phyloP scores from a whole-genome alignment of 1,284 basidiomycete genomes.

The Inonotus hispidus region DNA sequence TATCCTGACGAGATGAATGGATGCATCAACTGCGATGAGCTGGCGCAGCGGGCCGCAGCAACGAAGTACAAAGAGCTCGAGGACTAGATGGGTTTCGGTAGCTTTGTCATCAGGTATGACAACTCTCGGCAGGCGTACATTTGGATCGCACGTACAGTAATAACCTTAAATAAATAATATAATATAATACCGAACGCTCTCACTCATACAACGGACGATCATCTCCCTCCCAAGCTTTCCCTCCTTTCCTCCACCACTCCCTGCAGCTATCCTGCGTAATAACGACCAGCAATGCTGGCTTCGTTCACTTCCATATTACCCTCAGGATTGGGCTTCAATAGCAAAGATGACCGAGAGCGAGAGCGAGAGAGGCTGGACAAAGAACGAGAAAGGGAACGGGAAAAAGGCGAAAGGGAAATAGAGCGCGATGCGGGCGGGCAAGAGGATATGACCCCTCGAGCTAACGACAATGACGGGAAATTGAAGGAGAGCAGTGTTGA shows the following conservation, averaged over 20 bases:
- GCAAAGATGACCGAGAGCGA: slow-evolving; percentile 12
- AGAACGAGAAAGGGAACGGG: neutral
- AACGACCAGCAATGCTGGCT: slow-evolving; percentile 4
- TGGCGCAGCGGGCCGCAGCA: too few relatives aligned
- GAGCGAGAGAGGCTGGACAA: too few relatives aligned
- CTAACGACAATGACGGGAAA: slow-evolving; percentile 5
- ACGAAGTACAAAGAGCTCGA: too few relatives aligned
- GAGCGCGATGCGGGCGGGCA: slow-evolving; percentile 11
- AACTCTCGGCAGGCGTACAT: too few relatives aligned
- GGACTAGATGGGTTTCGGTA: too few relatives aligned
- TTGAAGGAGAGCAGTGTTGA: slow-evolving; percentile 21
- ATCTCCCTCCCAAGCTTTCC: neutral
- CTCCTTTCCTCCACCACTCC: neutral
- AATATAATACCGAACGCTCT: too few relatives aligned
- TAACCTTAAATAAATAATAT: too few relatives aligned
- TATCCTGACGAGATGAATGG: too few relatives aligned
- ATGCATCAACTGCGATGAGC: too few relatives aligned
- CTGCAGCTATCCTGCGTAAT: neutral
- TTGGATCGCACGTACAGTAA: too few relatives aligned
- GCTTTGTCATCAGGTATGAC: too few relatives aligned
- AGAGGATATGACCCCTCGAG: neutral
- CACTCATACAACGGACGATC: neutral
- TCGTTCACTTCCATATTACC: slow-evolving; percentile 16
- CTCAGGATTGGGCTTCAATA: slow-evolving; percentile 9
- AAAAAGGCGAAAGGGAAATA: slow-evolving; percentile 25